Conservation (phyloP, 352 stramenopile genomes). For the Phytophthora nicotianae region DNA sequence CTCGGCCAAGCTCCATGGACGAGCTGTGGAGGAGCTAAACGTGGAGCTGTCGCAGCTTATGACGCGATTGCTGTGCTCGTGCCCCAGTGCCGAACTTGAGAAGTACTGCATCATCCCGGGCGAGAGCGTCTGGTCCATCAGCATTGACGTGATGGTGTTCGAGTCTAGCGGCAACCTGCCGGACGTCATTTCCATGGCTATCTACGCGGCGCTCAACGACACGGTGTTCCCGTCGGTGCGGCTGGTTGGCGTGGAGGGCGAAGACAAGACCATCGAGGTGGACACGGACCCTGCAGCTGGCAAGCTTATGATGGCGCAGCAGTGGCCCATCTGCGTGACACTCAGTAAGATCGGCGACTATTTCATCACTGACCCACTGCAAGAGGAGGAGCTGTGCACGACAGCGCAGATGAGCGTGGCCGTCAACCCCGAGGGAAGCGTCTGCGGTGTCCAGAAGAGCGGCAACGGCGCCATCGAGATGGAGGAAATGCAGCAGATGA, state of each 20-base stretch:
- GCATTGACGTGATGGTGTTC: conserved; percentile 82
- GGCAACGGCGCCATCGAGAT: conserved; percentile 69
- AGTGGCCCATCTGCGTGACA: conserved; percentile 79
- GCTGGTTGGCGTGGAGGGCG: conserved; percentile 71
- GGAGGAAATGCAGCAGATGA: conserved; percentile 82
- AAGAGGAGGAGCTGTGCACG: conserved; percentile 82
- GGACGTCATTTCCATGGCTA: conserved; percentile 78
- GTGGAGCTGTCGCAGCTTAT: conserved; percentile 82
- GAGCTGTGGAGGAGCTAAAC: conserved; percentile 77
- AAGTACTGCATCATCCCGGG: conserved; percentile 72
- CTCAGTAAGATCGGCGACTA: conserved; percentile 75
- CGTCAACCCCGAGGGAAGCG: conserved; percentile 58
- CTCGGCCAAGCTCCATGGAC: conserved; percentile 71
- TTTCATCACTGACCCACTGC: conserved; percentile 70
- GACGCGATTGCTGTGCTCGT: conserved; percentile 67
- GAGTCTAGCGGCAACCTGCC: conserved; percentile 78
- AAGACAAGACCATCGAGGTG: conserved; percentile 81
- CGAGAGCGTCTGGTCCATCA: conserved; percentile 75
- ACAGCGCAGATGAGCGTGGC: conserved; percentile 76
- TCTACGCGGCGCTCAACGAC: conserved; percentile 82
- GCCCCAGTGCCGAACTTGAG: conserved; percentile 53
- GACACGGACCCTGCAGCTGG: conserved; percentile 71
- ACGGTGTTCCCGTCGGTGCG: conserved; percentile 78
- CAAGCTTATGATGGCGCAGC: conserved; percentile 50
- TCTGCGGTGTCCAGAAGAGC: conserved; percentile 82